These are phyloP conservation scores for Zygoascus biomembranicola DNA, from an alignment of 805 yeast species.

Conservation along the genomic window DNA sequence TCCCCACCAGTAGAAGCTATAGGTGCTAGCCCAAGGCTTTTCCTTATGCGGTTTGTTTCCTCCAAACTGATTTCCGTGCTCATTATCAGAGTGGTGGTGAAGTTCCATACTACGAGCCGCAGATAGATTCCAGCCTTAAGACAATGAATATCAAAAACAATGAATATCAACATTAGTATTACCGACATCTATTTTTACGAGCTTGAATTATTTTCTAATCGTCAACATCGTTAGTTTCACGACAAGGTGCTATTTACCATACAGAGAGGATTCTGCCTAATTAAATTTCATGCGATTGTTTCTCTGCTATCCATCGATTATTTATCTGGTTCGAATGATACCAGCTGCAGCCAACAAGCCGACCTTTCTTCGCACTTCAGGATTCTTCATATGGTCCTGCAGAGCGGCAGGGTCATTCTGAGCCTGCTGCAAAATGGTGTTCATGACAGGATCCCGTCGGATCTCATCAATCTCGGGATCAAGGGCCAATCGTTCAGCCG, in stretches of 20 bases:
- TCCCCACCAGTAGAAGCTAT: constrained; percentile 19
- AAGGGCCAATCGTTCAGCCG: constrained; percentile 78
- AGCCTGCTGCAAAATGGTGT: constrained; percentile 88
- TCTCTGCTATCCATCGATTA: neutral
- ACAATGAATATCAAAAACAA: too few relatives aligned
- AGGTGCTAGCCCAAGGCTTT: constrained; percentile 46
- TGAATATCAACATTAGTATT: too few relatives aligned
- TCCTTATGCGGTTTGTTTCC: constrained; percentile 49
- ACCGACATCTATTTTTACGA: too few relatives aligned
- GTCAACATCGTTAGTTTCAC: neutral
- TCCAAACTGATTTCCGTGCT: constrained; percentile 30
- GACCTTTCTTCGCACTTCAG: constrained; percentile 81
- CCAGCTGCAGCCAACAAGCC: constrained; percentile 92
- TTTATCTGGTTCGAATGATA: constrained; percentile 77
- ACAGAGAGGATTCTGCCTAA: neutral
- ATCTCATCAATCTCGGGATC: constrained; percentile 93
- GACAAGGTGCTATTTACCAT: neutral
- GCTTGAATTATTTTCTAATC: neutral
- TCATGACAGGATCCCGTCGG: constrained; percentile 93
- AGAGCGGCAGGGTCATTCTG: constrained; percentile 92
- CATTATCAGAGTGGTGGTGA: neutral
- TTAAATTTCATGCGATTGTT: too few relatives aligned
- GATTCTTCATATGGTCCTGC: constrained; percentile 96
- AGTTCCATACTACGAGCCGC: too few relatives aligned
- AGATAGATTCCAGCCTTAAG: too few relatives aligned